Evolutionary conservation across 2,329 filamentous ascomycete species (phyloP).

Genomic region (Talaromyces sp.): DNA sequence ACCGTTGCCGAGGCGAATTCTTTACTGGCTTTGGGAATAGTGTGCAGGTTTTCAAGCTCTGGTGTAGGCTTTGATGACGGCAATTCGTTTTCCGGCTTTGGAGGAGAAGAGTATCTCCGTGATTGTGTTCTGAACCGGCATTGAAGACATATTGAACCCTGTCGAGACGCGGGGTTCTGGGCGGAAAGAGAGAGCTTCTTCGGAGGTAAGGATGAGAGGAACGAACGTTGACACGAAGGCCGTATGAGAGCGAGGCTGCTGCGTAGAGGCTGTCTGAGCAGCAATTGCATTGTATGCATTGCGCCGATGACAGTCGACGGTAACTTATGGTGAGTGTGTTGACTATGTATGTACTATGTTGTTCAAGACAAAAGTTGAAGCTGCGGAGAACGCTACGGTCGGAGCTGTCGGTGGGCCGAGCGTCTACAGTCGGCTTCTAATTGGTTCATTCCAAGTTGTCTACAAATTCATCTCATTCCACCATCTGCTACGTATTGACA

Average conservation of each 20-base stretch:
- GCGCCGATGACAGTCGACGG: slow-evolving; percentile 22
- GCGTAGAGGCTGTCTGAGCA: slow-evolving; percentile 40
- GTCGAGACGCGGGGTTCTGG: slow-evolving; percentile 26
- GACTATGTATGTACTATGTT: not conserved
- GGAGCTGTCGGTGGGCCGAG: slow-evolving; percentile 8
- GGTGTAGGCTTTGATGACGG: not conserved
- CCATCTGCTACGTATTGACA: not conserved
- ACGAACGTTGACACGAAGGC: slow-evolving; percentile 26
- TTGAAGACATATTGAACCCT: slow-evolving; percentile 44
- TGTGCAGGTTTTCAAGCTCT: slow-evolving; percentile 5
- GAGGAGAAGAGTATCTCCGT: slow-evolving; percentile 31
- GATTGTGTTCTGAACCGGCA: slow-evolving; percentile 42
- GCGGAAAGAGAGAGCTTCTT: slow-evolving; percentile 25
- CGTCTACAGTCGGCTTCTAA: not conserved
- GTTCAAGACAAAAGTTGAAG: slow-evolving; percentile 2
- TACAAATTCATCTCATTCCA: not conserved
- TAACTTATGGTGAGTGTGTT: not conserved
- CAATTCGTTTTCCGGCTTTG: slow-evolving; percentile 27
- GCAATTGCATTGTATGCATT: slow-evolving; percentile 44
- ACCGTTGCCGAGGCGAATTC: slow-evolving; percentile 4
- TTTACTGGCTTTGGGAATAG: not conserved
- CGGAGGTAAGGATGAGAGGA: slow-evolving; percentile 25
- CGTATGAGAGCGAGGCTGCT: slow-evolving; percentile 29
- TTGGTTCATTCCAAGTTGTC: not conserved
- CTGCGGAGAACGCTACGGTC: slow-evolving; percentile 8